Conservation (phyloP, 169 alveolate genomes). For the Perkinsus marinus region DNA sequence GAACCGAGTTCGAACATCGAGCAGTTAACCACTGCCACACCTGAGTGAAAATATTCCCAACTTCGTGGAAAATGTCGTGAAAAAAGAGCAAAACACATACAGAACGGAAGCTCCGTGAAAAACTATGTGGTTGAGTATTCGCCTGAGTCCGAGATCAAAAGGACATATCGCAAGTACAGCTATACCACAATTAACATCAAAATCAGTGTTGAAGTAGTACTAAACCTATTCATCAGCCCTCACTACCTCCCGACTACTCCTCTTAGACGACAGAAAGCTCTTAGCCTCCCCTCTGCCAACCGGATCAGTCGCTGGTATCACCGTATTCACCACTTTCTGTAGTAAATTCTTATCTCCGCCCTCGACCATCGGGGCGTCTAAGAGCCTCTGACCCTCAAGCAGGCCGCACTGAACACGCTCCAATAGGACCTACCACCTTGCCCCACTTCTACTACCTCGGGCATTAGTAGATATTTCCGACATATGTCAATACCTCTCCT, state of each 20-base stretch:
- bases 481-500: not conserved
- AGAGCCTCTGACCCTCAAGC: not conserved
- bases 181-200: too few species aligned
- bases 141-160: too few species aligned
- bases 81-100: too few species aligned
- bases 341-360: not conserved
- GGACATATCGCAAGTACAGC: too few species aligned
- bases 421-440: not conserved
- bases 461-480: not conserved
- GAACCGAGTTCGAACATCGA: not conserved
- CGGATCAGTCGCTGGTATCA: not conserved
- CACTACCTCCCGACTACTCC: not conserved
- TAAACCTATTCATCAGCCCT: too few species aligned
- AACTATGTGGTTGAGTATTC: too few species aligned
- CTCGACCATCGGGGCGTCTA: not conserved
- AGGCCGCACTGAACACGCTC: not conserved
- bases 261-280: not conserved
- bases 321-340: not conserved
- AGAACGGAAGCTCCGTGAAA: too few species aligned
- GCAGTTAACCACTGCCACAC: not conserved
- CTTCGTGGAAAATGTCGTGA: not conserved
- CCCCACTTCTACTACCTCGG: not conserved
- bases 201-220: too few species aligned
- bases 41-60: not conserved
- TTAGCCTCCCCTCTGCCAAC: not conserved